Conservation (phyloP, 176 grass and related monocot genomes). For the Eragrostis curvula region DNA sequence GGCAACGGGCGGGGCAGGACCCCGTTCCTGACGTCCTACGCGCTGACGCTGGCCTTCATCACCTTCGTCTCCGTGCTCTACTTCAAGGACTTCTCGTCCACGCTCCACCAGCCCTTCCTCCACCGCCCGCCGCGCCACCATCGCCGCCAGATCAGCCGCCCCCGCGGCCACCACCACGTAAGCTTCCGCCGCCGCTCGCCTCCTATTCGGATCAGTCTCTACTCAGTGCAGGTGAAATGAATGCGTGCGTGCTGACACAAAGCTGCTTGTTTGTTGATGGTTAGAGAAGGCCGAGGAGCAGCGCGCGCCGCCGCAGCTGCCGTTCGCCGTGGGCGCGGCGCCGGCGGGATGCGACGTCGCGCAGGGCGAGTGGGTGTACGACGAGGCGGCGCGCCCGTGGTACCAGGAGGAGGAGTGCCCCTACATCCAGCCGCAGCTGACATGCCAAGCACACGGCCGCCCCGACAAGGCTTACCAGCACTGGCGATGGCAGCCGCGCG, state of each 20-base stretch:
- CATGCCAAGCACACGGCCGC: constrained; percentile 84
- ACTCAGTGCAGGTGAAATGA: too few relatives aligned
- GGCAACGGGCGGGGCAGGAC: constrained; percentile 25
- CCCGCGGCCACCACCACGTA: neutral
- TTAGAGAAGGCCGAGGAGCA: constrained; percentile 23
- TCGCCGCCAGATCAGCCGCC: constrained; percentile 14
- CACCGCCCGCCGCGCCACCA: constrained; percentile 33
- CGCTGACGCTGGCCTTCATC: constrained; percentile 75
- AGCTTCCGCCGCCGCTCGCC: neutral
- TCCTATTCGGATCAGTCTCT: neutral
- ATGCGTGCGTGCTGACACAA: neutral
- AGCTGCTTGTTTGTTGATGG: neutral
- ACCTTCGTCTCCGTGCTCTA: constrained; percentile 80
- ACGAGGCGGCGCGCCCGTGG: constrained; percentile 65
- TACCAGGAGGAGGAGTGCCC: constrained; percentile 88
- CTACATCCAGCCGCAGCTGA: constrained; percentile 87
- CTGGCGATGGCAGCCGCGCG: constrained; percentile 86
- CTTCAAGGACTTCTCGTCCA: constrained; percentile 81
- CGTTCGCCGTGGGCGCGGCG: constrained; percentile 66
- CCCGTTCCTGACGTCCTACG: constrained; percentile 62
- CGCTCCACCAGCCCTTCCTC: constrained; percentile 63
- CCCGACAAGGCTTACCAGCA: constrained; percentile 78
- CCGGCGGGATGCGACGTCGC: constrained; percentile 62
- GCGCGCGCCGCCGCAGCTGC: neutral
- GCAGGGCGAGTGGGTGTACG: constrained; percentile 76